phyloP scores from a whole-genome alignment of 1,284 basidiomycete species.

The Hortiboletus rubellus region DNA sequence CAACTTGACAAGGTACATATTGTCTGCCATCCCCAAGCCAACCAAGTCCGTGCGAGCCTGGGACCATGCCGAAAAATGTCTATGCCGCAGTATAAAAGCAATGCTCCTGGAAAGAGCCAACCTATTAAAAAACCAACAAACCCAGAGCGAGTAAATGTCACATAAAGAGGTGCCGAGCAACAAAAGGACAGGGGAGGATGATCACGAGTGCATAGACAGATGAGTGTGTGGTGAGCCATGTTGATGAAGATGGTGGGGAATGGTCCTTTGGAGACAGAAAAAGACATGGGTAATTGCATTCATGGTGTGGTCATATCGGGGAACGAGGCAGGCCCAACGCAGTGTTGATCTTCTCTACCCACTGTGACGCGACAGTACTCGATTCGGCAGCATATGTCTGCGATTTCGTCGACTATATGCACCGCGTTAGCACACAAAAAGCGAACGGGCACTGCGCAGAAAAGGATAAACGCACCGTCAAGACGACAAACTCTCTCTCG shows the following conservation, averaged over 20 bases:
- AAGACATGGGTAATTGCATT: background rate
- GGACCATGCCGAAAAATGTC: too few species aligned
- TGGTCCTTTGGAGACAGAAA: too few species aligned
- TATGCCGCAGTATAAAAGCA: background rate
- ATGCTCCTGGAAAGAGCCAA: background rate
- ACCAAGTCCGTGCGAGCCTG: too few species aligned
- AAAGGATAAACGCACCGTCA: conserved; percentile 47
- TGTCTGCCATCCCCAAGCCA: too few species aligned
- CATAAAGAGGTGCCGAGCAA: background rate
- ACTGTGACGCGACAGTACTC: conserved; percentile 40
- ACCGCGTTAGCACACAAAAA: background rate
- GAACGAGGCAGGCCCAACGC: conserved; percentile 8
- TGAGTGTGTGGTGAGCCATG: background rate
- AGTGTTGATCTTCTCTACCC: conserved; percentile 53
- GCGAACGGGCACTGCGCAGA: background rate
- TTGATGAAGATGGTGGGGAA: too few species aligned
- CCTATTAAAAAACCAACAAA: background rate
- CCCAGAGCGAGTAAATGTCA: background rate
- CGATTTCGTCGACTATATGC: conserved; percentile 50
- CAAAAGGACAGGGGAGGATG: background rate
- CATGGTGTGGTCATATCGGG: background rate
- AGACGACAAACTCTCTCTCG: conserved; percentile 60
- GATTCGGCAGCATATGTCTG: conserved; percentile 52
- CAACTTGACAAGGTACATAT: too few species aligned
- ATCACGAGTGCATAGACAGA: conserved; percentile 1